These are phyloP conservation scores for Trichodelitschia bisporula DNA, from an alignment of 495 filamentous ascomycete species.

Conservation along the genomic window DNA sequence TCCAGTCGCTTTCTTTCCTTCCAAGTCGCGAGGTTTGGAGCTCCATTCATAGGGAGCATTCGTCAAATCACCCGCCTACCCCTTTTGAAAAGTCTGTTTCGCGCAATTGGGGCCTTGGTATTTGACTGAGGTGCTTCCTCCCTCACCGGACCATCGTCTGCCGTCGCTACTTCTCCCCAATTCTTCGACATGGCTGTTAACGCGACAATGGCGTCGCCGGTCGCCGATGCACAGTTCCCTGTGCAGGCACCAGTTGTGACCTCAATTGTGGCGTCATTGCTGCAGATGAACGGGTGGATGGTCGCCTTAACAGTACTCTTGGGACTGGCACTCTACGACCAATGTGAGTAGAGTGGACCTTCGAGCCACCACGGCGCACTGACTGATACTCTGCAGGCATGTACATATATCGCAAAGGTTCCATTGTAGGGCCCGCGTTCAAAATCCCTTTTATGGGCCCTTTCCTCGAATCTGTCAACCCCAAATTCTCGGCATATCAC, in stretches of 20 bases:
- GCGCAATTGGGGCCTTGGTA: too few relatives aligned
- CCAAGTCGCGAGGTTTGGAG: not conserved
- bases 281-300: constrained; percentile 35
- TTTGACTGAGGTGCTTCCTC: too few relatives aligned
- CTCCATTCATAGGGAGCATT: not conserved
- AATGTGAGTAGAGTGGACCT: constrained; percentile 30
- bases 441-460: constrained; percentile 94
- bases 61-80: not conserved
- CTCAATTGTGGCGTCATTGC: constrained; percentile 13
- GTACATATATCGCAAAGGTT: constrained; percentile 69
- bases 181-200: constrained; percentile 33
- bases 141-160: not conserved
- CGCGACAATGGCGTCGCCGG: constrained; percentile 50
- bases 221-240: constrained; percentile 32
- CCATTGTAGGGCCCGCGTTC: constrained; percentile 55
- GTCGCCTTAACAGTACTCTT: constrained; percentile 39
- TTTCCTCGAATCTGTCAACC: constrained; percentile 77
- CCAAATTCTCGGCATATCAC: constrained; percentile 74
- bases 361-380: not conserved
- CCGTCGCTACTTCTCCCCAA: not conserved
- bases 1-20: not conserved
- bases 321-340: constrained; percentile 58
- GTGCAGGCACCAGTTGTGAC: constrained; percentile 18
- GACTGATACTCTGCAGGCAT: constrained; percentile 28
- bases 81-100: too few relatives aligned